phyloP scores from a whole-genome alignment of 345 rosid genomes.

The Noccaea caerulescens region DNA sequence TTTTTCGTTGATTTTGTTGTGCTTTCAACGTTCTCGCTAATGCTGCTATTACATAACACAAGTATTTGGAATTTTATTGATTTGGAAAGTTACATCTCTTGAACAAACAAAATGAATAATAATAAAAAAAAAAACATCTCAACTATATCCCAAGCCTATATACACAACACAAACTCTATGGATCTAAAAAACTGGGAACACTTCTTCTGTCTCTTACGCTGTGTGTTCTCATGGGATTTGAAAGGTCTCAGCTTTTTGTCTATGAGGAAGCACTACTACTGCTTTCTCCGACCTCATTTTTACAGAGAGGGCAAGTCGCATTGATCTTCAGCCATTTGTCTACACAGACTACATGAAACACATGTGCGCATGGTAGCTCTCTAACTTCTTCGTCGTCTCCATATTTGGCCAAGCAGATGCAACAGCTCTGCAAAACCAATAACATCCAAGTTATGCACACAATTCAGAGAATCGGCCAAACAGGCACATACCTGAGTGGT shows the following conservation, averaged over 20 bases:
- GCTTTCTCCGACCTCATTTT: constrained; percentile 62
- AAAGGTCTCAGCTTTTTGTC: constrained; percentile 18
- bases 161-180: constrained; percentile 18
- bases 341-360: constrained; percentile 71
- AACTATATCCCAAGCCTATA: constrained; percentile 36
- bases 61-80: constrained; percentile 29
- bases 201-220: background rate
- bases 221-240: background rate
- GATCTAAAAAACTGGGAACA: background rate
- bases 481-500: background rate
- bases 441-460: constrained; percentile 9
- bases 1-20: background rate
- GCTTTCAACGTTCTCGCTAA: background rate
- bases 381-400: constrained; percentile 65
- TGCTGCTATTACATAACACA: background rate
- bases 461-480: constrained; percentile 1
- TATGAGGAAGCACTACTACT: constrained; percentile 40
- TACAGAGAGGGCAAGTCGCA: constrained; percentile 81
- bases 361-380: constrained; percentile 71
- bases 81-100: constrained; percentile 12
- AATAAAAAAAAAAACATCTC: background rate
- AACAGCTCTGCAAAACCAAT: constrained; percentile 61
- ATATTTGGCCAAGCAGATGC: constrained; percentile 71
- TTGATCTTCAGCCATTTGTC: constrained; percentile 82
- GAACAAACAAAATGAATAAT: constrained; percentile 37